Conservation (phyloP, 2,329 filamentous ascomycete species). For the Trichophyton verrucosum region DNA sequence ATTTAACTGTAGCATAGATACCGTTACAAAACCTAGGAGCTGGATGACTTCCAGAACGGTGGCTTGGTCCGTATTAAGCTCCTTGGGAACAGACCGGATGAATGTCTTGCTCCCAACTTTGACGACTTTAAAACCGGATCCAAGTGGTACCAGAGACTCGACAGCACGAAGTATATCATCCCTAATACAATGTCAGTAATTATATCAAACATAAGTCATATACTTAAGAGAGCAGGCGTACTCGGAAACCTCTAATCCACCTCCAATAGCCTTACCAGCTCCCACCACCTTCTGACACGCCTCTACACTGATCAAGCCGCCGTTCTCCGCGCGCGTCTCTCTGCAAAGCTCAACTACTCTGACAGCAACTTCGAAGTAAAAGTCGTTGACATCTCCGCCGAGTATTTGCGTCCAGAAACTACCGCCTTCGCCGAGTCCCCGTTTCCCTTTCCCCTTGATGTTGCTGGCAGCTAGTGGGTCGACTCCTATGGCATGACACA, state of each 20-base stretch:
- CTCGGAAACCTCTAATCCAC: slow-evolving; percentile 67
- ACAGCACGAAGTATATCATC: slow-evolving; percentile 89
- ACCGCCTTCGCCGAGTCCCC: slow-evolving; percentile 38
- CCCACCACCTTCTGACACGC: slow-evolving; percentile 69
- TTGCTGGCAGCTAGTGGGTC: slow-evolving; percentile 72
- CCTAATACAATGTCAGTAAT: slow-evolving; percentile 24
- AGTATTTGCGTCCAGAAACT: slow-evolving; percentile 90
- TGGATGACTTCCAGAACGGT: slow-evolving; percentile 85
- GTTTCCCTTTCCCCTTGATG: slow-evolving; percentile 37
- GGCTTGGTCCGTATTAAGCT: slow-evolving; percentile 88
- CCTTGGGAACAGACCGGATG: slow-evolving; percentile 85
- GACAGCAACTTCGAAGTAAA: slow-evolving; percentile 97
- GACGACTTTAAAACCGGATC: slow-evolving; percentile 75
- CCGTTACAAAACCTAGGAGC: slow-evolving; percentile 75
- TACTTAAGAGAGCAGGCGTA: slow-evolving; percentile 24
- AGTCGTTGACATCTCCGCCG: slow-evolving; percentile 86
- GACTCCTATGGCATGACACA: slow-evolving; percentile 94
- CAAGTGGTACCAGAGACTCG: slow-evolving; percentile 71
- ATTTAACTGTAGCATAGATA: slow-evolving; percentile 80
- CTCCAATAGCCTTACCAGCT: slow-evolving; percentile 59
- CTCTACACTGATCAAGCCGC: slow-evolving; percentile 71
- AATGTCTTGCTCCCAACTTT: slow-evolving; percentile 73
- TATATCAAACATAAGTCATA: not conserved
- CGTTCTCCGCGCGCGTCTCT: slow-evolving; percentile 77
- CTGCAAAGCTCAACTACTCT: slow-evolving; percentile 86